Base-by-base conservation (phyloP, 192 early-diverging fungal genomes). In the Coemansia sp. region DNA sequence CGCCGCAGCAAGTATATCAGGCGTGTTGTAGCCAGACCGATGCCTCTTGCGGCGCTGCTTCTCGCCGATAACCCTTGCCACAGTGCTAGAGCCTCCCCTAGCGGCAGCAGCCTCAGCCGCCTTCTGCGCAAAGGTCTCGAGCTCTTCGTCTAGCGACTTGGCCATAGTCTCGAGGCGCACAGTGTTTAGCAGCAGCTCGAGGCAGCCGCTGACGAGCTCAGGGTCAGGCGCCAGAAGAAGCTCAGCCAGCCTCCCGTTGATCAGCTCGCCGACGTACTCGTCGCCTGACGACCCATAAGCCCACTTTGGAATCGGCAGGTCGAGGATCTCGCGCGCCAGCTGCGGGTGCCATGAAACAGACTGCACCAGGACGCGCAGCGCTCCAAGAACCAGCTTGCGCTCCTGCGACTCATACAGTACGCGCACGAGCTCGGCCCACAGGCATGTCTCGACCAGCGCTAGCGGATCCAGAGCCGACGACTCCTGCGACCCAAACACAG, bases 371-470 rank as follows among this genome's bases (percentile, higher is more conserved):
- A 81, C 60, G 6, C 79, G 64, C 60, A 70, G 9, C 6, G 79
- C 69, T 25, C 79, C 79, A 7, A 81, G 14, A 0, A 81, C 79
- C 14, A 75, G 66, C 40, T 67, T 64, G 32, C 73, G 73, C 62
- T 81, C 79, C 2, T 54, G 48, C 45, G 79, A 81, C 36, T 32
- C 29, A 23, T 64, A 49, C 66, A 73, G 34, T 10, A 75, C 20
- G 3, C 69, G 70, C 36, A 81, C 69, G 22, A 81, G 73, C 69
- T 81, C 70, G 38, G 74, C 69, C 79, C 79, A 81, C 67, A 81
- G 36, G 22, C 73, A 75, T 41, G 79, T 64, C 69, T 81, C 73
- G 0, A 81, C 79, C 14, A 72, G 55, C 54, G 66, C 66, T 15
- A 71, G 68, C 20, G 71, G 68, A 19, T 79, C 76, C 68, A 74